A percentile compares a stretch with the other conserved stretches of the same genome.
These are phyloP conservation scores for Populus ilicifolia DNA, from an alignment of 345 rosid genomes.

Conservation along the genomic window DNA sequence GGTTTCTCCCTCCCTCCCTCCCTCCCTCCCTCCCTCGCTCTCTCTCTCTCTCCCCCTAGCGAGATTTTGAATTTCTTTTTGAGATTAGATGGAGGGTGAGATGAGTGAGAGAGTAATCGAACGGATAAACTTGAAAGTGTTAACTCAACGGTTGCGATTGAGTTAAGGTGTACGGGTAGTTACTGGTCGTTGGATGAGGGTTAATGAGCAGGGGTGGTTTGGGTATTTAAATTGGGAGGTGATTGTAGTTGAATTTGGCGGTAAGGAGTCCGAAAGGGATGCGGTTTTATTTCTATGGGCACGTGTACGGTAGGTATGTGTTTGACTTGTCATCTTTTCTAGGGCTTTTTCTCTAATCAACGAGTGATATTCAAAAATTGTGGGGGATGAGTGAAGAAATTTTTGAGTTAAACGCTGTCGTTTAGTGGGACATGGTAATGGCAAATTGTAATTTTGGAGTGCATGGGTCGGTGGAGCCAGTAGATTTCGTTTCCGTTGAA, in stretches of 20 bases:
- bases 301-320: constrained; percentile 18
- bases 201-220: not conserved
- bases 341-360: constrained; percentile 3
- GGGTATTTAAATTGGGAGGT: constrained; percentile 1
- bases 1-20: not conserved
- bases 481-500: no score
- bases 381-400: not conserved
- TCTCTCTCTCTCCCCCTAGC: constrained; percentile 25
- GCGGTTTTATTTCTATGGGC: not conserved
- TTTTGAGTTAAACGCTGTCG: no score
- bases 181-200: constrained; percentile 26
- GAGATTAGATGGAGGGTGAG: constrained; percentile 16
- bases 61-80: constrained; percentile 34
- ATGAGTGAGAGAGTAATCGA: constrained; percentile 15
- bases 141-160: constrained; percentile 30
- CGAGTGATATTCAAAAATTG: constrained; percentile 18
- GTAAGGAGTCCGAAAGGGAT: constrained; percentile 21
- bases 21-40: constrained; percentile 12
- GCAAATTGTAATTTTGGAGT: no score
- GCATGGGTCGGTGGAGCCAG: no score
- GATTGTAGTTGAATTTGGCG: constrained; percentile 48
- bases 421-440: no score
- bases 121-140: constrained; percentile 32
- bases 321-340: not conserved
- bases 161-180: not conserved